Evolutionary conservation across 805 yeast species (phyloP), one percentile per base, ranked within the genome.

Genomic region (Priceomyces castillae): DNA sequence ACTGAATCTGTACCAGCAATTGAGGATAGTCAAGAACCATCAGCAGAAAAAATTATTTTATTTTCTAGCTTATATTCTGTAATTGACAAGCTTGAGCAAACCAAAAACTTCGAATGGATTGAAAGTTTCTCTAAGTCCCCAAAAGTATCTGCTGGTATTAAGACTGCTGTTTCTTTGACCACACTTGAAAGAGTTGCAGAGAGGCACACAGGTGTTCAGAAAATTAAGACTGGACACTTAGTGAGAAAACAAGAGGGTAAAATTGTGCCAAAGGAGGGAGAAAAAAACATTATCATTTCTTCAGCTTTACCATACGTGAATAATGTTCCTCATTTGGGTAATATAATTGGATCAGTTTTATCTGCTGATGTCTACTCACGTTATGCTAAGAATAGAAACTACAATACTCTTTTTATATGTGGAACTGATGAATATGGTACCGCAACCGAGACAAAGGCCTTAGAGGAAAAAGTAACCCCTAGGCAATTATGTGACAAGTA

Each of bases 351-450:
- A 5, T 86, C 96, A 25, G 97, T 92, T 30, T 76, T 94, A 51
- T 80, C 90, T 46, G 99, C 99, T 26, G 99, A 94, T 70, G 87
- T 92, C 49, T 94, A 79, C 67, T 77, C 97, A 43, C 82, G 98
- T 61, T 94, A 87, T 66, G 80, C 86, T 62, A 90, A 90, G 66
- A 82, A 84, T 56, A 82, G 97, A 73, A 86, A 89, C 65, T 84
- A 84, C 70, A 94, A 90, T 64, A 75, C 96, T 16, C 71, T 94
- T 51, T 94, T 73, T 59, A 69, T 94, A 44, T 90, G 99, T 68
- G 99, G 99, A 70, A 94, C 99, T 30, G 99, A 94, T 64, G 99
- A 94, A 70, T 94, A 94, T 63, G 99, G 99, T 63, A 94, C 99
- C 45, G 99, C 99, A 37, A 94, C 99, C 12, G 99, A 94, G 67